phyloP scores from a whole-genome alignment of 2,329 filamentous ascomycete species.

The Dryadomyces quercivorus region DNA sequence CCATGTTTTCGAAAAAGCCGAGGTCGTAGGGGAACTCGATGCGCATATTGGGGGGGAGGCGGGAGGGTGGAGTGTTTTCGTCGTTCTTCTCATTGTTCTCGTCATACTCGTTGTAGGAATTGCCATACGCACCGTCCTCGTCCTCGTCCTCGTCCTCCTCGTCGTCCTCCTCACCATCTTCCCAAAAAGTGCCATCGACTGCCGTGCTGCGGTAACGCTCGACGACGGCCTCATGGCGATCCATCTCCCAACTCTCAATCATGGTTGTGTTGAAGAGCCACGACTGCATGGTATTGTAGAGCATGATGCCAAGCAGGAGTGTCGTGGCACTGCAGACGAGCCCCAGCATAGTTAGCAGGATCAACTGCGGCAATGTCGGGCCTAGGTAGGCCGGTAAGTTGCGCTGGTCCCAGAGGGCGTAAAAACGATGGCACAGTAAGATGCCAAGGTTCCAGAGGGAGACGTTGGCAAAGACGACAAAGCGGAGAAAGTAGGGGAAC shows the following conservation, averaged over 20 bases:
- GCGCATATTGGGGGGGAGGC: conserved; percentile 31
- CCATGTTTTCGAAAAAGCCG: conserved; percentile 61
- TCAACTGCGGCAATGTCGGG: conserved; percentile 46
- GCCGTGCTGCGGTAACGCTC: conserved; percentile 28
- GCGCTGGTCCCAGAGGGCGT: conserved; percentile 51
- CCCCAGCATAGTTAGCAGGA: conserved; percentile 47
- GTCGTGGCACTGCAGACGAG: conserved; percentile 46
- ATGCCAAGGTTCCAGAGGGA: conserved; percentile 50
- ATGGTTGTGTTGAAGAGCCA: conserved; percentile 62
- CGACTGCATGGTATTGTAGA: conserved; percentile 47
- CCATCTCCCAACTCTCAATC: conserved; percentile 68
- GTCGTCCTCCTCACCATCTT: conserved; percentile 15
- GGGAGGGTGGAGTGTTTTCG: not conserved
- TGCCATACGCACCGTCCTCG: conserved; percentile 18
- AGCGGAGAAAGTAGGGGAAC: conserved; percentile 72
- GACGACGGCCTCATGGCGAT: conserved; percentile 47
- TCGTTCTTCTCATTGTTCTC: conserved; percentile 18
- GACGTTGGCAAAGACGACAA: conserved; percentile 56
- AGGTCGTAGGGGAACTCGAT: conserved; percentile 78
- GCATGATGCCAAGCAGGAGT: conserved; percentile 51
- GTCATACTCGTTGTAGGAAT: conserved; percentile 15
- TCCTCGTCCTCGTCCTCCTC: conserved; percentile 14
- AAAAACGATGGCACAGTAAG: conserved; percentile 47
- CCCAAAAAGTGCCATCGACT: conserved; percentile 28
- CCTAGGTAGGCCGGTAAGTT: conserved; percentile 63